Percentiles rank a stretch among this genome's conserved stretches.
Evolutionary conservation across 495 filamentous ascomycete genomes (phyloP).

Genomic region (Tetracladium setigerum): DNA sequence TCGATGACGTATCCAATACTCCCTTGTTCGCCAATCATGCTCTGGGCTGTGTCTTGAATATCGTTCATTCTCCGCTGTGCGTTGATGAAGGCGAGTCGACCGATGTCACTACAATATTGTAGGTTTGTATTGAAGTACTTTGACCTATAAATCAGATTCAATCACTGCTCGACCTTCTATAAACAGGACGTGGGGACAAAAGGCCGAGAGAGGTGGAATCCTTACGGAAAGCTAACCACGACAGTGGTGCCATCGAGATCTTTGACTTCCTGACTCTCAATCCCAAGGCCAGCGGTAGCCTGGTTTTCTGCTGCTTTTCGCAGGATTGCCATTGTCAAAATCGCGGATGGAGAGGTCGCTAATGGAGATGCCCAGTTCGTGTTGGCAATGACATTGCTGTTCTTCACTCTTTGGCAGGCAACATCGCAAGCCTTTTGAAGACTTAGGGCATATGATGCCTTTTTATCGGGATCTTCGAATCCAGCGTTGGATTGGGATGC

Average conservation of each 20-base stretch:
- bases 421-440: not conserved
- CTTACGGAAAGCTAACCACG: slow-evolving; percentile 1
- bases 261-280: not conserved
- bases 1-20: not conserved
- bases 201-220: not conserved
- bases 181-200: not conserved
- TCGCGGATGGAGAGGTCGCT: not conserved
- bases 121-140: slow-evolving; percentile 7
- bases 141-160: not conserved
- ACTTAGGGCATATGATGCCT: not conserved
- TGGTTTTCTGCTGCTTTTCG: not conserved
- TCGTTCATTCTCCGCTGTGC: not conserved
- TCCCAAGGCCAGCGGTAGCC: not conserved
- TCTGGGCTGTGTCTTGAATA: not conserved
- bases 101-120: slow-evolving; percentile 3
- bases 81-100: slow-evolving; percentile 2
- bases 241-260: not conserved
- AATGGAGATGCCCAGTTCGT: slow-evolving; percentile 2
- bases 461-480: too few species aligned
- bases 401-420: not conserved
- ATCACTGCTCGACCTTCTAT: not conserved
- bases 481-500: too few species aligned
- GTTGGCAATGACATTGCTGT: not conserved
- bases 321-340: slow-evolving; percentile 1
- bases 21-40: slow-evolving; percentile 1